Percentiles rank a stretch among this genome's conserved stretches.
Evolutionary conservation across 176 grass and related monocot genomes (phyloP).

Genomic region (Avena insularis): DNA sequence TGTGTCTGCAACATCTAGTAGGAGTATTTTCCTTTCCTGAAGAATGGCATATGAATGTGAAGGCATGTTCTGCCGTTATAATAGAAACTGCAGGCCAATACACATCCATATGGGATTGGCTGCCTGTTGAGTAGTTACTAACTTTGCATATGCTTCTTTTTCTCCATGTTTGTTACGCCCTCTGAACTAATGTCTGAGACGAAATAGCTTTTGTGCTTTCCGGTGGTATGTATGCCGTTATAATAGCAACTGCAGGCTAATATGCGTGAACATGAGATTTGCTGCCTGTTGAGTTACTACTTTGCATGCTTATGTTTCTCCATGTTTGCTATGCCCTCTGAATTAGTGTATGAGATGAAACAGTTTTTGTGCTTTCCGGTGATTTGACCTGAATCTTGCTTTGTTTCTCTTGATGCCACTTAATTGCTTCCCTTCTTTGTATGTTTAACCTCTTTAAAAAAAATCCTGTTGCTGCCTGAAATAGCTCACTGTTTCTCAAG

Average conservation of each 20-base stretch:
- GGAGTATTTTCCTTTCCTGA: not conserved
- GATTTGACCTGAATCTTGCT: conserved; percentile 23
- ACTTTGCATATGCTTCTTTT: not conserved
- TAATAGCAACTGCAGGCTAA: not conserved
- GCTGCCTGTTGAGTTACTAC: not conserved
- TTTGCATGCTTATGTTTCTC: not conserved
- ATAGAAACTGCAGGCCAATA: not conserved
- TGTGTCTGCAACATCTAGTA: not conserved
- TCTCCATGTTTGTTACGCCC: not conserved
- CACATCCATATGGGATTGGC: not conserved
- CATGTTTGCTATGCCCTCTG: not conserved
- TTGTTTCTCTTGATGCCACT: not conserved
- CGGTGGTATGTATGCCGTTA: not conserved
- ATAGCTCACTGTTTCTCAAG: not conserved
- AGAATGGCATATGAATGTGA: not conserved
- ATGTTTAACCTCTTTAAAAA: not conserved
- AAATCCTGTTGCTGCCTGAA: not conserved
- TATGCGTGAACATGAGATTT: not conserved
- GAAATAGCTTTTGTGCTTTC: not conserved
- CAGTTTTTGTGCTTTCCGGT: not conserved
- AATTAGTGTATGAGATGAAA: not conserved
- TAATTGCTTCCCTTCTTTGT: conserved; percentile 8
- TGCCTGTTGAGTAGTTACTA: not conserved
- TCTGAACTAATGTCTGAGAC: not conserved
- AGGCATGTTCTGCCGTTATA: not conserved